Conservation (phyloP, 164 flowering plant genomes). For the Annona squamosa region DNA sequence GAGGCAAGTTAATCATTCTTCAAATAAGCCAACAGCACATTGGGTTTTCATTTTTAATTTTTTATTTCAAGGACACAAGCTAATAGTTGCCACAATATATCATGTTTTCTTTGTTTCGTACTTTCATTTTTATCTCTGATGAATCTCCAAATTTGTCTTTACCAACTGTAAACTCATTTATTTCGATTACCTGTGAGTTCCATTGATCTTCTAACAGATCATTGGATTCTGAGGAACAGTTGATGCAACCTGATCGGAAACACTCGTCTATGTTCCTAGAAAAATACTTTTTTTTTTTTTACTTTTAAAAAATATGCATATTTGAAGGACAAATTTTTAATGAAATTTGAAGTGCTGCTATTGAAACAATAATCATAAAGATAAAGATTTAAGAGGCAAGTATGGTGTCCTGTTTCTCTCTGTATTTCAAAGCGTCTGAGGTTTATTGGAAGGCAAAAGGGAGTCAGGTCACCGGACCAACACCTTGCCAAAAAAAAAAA, state of each 20-base stretch:
- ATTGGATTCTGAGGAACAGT: background rate
- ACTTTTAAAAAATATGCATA: no score
- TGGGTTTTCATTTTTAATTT: no score
- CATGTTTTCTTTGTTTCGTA: background rate
- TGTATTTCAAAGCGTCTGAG: no score
- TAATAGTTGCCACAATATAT: background rate
- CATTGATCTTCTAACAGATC: background rate
- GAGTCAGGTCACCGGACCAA: no score
- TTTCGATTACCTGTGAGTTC: background rate
- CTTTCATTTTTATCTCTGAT: background rate
- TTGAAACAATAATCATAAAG: no score
- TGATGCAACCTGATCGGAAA: background rate
- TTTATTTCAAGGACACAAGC: background rate
- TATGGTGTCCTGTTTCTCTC: no score
- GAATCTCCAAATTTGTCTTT: background rate
- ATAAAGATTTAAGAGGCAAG: no score
- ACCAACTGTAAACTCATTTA: background rate
- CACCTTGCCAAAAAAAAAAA: no score
- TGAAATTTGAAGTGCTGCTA: no score
- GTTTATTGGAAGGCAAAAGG: no score
- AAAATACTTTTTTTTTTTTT: no score
- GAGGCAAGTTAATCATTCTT: constrained; percentile 46
- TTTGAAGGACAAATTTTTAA: no score
- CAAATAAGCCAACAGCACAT: background rate
- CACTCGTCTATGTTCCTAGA: background rate